Base-by-base conservation (phyloP, 2,329 filamentous ascomycete genomes). In the Arthrobotrys musiformis region DNA sequence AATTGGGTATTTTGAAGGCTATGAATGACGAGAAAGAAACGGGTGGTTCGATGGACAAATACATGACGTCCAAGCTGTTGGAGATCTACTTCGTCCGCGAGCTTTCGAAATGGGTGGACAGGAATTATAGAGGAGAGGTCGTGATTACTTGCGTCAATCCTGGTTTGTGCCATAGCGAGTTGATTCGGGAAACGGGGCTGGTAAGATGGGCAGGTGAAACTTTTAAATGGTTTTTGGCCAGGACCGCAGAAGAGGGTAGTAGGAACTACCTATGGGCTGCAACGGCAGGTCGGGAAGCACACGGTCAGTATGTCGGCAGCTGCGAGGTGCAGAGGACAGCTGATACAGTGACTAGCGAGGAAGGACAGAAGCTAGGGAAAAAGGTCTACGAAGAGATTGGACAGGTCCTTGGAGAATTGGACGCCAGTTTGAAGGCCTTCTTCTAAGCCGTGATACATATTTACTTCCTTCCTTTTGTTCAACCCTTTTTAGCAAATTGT, bases 191-290 rank as follows among this genome's bases (percentile, higher is more conserved):
- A 37, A 30, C 26, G 7, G 72, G 67, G 1, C 13, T 73, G 5
- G 22, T 13, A 11, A 62, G 19, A 8, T 17, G 44, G 19, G 6
- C 37, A 3, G 30, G 48, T 4, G 63, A 46, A 7, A 24, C 30
- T 3, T 42, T 73, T 30, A 67, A 66, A 19, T 60, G 54, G 66
- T 3, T 62, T 1, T 17, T 73, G 9, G 78, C 72, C 11, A 82
- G 82, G 62, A 81, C 74, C 3, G 81, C 82, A 1, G 82, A 83
- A 79, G 81, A 79, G 1, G 83, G 82, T 3, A 81, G 81, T 33
- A 79, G 81, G 56, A 81, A 81, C 37, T 78, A 81, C 24, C 72
- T 83, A 15, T 79, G 81, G 63, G 80, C 81, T 24, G 80, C 81
- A 4, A 58, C 67, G 1, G 69, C 73, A 3, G 81, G 79, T 0